Evolutionary conservation across 805 yeast species (phyloP), one percentile per base, ranked within the genome.

Genomic region (Candida manassasensis): DNA sequence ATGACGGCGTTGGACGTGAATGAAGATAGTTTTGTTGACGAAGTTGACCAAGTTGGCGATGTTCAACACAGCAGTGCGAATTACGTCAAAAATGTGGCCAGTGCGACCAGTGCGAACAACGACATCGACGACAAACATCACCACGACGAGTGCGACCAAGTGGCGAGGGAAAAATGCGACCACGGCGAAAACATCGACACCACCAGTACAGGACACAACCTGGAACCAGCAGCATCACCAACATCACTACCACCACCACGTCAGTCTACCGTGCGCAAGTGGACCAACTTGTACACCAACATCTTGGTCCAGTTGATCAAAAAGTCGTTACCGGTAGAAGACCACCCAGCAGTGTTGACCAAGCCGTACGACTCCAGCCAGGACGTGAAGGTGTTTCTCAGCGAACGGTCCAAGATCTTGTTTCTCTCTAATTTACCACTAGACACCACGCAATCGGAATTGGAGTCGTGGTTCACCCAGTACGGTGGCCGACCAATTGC

Each of bases 381-480:
- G 27, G 96, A 88, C 49, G 72, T 81, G 31, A 67, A 73, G 30
- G 75, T 76, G 6, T 88, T 88, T 50, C 54, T 75, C 25, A 61
- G 70, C 11, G 96, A 87, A 55, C 69, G 81, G 38, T 84, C 95
- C 3, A 80, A 79, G 49, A 84, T 86, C n/a, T 56, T 88, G 35
- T 85, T 79, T 55, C 63, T 88, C 58, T 71, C 83, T n/a, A 87
- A 86, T 55, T 62, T 89, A 44, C 89, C 96, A 2, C 67, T 68
- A 17, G 96, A 88, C 49, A 84, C 90, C 4, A 89, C 96, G 1
- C 96, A 89, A 58, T 73, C 87, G 34, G 96, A 89, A 59, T 67
- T 88, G 32, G 96, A 88, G 62, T 71, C 82, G 21, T 89, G 96
- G 96, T 88, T 87, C 55, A 78, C 87, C 3, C 93, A 84, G 53